Conservation (phyloP, 1,284 basidiomycete genomes). For the Caloboletus inedulis region DNA sequence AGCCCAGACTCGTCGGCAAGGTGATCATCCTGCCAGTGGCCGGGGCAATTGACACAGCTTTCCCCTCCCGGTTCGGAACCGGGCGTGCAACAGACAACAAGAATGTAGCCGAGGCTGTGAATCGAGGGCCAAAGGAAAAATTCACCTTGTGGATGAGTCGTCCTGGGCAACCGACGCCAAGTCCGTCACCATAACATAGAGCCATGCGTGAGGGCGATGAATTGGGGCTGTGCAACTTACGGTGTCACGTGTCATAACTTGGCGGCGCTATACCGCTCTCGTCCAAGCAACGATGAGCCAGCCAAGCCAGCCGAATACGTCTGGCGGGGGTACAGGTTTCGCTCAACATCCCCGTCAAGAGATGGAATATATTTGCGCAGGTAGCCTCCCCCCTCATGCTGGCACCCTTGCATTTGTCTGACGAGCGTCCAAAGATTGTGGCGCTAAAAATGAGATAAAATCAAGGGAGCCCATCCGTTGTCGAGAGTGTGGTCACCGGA, state of each 20-base stretch:
- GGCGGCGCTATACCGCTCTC: not conserved
- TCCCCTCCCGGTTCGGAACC: constrained; percentile 21
- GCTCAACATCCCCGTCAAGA: constrained; percentile 49
- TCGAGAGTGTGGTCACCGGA: constrained; percentile 94
- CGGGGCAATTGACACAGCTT: constrained; percentile 23
- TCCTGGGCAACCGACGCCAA: constrained; percentile 15
- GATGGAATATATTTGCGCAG: constrained; percentile 93
- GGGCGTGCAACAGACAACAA: not conserved
- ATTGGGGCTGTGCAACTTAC: constrained; percentile 10
- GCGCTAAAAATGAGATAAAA: constrained; percentile 90
- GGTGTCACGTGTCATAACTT: constrained; percentile 19
- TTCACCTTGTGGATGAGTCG: constrained; percentile 1
- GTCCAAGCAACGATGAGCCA: constrained; percentile 28
- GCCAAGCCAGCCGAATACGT: constrained; percentile 21
- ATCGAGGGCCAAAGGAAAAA: not conserved
- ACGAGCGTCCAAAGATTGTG: constrained; percentile 70
- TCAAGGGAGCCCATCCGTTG: constrained; percentile 95
- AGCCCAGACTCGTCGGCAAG: constrained; percentile 33
- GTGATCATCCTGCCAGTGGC: constrained; percentile 28
- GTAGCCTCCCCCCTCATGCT: constrained; percentile 42
- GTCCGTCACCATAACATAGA: constrained; percentile 7
- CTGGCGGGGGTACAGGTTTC: constrained; percentile 25
- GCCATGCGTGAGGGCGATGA: not conserved
- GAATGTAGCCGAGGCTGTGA: too few species aligned
- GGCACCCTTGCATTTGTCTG: constrained; percentile 3